Evolutionary conservation across 495 filamentous ascomycete species (phyloP), one percentile per base, ranked within the genome.

Genomic region (Letharia columbiana): DNA sequence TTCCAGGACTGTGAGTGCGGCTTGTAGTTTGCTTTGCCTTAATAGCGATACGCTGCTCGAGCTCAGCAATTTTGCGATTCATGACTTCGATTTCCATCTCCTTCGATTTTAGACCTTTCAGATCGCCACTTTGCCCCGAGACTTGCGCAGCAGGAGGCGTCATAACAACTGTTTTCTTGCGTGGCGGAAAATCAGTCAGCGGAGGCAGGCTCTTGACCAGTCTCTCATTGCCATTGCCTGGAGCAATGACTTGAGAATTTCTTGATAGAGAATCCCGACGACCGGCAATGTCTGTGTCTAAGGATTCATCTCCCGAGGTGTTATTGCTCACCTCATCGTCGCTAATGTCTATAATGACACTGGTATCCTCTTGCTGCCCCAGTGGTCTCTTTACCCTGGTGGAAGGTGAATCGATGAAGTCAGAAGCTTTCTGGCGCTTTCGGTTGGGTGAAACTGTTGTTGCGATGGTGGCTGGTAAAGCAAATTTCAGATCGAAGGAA

Each of bases 391-490:
- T 94, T 40, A 80, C 71, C n/a, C 80, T 73, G 20, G 76, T 71
- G 28, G 77, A 60, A 60, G 77, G 63, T 68, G 84, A 77, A 66
- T 85, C 84, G 54, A 80, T 80, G 62, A 96, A 92, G 72, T 96
- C 92, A 18, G 90, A 82, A 45, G 92, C 91, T 54, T 89, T 88
- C n/a, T 90, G 91, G 31, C 92, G 87, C 74, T 96, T 96, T 28
- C 88, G 60, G 63, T 28, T 39, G 9, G 35, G 23, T 18, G 66
- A 58, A 13, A 33, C 20, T 33, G 45, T 52, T 20, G 37, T 64
- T 49, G 50, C 13, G 13, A 33, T 52, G 37, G 54, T 42, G 12
- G 58, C 63, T 41, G 57, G 41, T 56, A 35, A 10, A 35, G 44
- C 17, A 61, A 10, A 18, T 6, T 49, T 40, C 15, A 31, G 49